These are phyloP conservation scores for Hericium coralloides DNA, from an alignment of 768 basidiomycete species.

Conservation along the genomic window DNA sequence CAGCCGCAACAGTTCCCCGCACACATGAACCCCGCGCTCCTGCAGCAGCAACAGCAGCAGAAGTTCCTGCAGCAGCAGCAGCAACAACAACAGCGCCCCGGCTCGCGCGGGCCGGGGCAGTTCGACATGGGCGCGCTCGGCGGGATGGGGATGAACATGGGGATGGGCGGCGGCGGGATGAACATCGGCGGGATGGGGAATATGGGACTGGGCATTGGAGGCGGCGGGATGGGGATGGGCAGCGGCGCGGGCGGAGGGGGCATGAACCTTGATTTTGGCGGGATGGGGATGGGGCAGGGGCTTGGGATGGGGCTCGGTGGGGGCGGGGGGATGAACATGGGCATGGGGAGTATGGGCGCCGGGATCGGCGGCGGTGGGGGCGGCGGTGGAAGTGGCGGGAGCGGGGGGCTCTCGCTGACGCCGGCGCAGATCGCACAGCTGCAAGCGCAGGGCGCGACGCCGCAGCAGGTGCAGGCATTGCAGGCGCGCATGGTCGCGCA, in stretches of 20 bases:
- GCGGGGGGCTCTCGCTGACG: not conserved
- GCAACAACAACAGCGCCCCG: not conserved
- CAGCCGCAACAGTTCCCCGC: conserved; percentile 10
- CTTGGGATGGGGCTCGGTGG: not conserved
- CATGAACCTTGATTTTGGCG: not conserved
- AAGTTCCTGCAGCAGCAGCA: not conserved
- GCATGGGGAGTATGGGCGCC: not conserved
- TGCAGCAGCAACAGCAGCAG: not conserved
- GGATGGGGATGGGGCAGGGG: too few relatives aligned
- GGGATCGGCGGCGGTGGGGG: not conserved
- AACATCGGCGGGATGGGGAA: not conserved
- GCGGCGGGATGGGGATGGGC: not conserved
- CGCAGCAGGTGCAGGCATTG: not conserved
- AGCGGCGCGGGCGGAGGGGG: not conserved
- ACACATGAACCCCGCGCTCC: conserved; percentile 7
- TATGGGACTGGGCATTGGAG: not conserved
- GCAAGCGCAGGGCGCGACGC: not conserved
- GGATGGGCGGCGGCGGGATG: not conserved
- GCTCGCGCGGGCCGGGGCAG: not conserved
- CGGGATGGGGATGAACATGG: not conserved
- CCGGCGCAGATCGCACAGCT: conserved; percentile 6
- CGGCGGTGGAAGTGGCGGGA: not conserved
- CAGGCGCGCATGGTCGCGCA: not conserved
- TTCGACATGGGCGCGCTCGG: not conserved
- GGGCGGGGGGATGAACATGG: not conserved